Percentiles rank a stretch among this genome's conserved stretches.
Evolutionary conservation across 129 eudicot genomes (phyloP).

Genomic region (Helianthus tuberosus): DNA sequence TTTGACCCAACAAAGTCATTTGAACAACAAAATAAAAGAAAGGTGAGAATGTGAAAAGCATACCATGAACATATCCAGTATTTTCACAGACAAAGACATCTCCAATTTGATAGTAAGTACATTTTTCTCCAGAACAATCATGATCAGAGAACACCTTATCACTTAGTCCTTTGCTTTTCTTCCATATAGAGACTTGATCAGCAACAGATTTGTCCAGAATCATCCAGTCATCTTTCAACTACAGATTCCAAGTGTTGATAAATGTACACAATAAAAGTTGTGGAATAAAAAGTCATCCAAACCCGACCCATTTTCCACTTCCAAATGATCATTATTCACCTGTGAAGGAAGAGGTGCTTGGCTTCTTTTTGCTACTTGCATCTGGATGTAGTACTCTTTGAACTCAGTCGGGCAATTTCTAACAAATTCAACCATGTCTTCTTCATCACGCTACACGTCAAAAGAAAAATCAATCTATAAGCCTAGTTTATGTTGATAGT

Average conservation of each 20-base stretch:
- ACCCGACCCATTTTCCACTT: background rate
- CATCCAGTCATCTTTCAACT: constrained; percentile 84
- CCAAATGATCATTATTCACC: constrained; percentile 45
- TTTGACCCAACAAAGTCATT: constrained; percentile 1
- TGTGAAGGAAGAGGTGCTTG: constrained; percentile 96
- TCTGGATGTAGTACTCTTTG: constrained; percentile 91
- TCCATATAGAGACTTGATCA: constrained; percentile 97
- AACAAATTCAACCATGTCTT: constrained; percentile 78
- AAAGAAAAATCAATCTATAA: background rate
- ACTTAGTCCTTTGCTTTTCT: constrained; percentile 78
- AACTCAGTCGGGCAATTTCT: constrained; percentile 80
- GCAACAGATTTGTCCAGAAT: constrained; percentile 90
- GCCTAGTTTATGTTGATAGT: background rate
- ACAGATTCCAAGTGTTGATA: constrained; percentile 20
- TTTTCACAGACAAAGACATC: constrained; percentile 93
- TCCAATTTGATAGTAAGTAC: constrained; percentile 90
- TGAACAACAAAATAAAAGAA: constrained; percentile 24
- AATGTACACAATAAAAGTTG: background rate
- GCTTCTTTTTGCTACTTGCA: constrained; percentile 95
- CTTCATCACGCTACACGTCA: constrained; percentile 84
- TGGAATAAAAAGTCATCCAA: background rate
- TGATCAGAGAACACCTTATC: constrained; percentile 79
- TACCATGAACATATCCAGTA: constrained; percentile 97
- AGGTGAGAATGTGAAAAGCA: constrained; percentile 1
- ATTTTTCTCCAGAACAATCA: constrained; percentile 79